Evolutionary conservation across 805 yeast species (phyloP), one percentile per base, ranked within the genome.

Genomic region (Saccharomycopsis malanga): DNA sequence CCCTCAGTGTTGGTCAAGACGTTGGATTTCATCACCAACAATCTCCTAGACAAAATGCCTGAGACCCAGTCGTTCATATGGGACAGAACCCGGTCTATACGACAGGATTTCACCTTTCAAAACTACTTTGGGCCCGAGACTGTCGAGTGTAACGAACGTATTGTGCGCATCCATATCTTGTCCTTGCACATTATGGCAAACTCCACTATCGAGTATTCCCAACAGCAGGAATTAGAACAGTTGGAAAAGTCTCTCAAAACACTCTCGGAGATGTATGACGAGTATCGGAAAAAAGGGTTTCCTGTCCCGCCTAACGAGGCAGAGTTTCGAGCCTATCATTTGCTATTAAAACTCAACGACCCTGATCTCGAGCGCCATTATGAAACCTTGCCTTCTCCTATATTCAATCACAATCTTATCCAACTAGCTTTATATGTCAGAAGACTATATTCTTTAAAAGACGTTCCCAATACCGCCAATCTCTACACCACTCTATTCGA

Each of bases 91-190:
- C 74, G 99, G 55, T 87, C 97, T 0, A 89, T 93, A 38, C 74
- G 99, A 59, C 98, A 93, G 63, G 99, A 93, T 62, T 93, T 93
- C 64, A 89, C 97, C 0, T 89, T 86, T 59, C 98, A 93, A 60
- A 91, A 91, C 61, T 91, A 81, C 57, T 81, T 81, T 36, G 98
- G 98, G 0, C 85, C 89, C 1, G 98, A 93, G 61, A 94, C 97
- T 1, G 76, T 91, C 7, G 91, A 83, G 55, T 93, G 98, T 62
- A 86, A 87, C 58, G 98, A 93, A 62, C 70, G 82, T 44, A 93
- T 93, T 55, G 96, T 88, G 4, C 69, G 98, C 46, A 83, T 89
- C 18, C 98, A 93, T 61, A 71, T 91, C 22, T 60, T 87, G 14
- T 81, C 85, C 1, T 65, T 89, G 34, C 98, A 93, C 64, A 65